Evolutionary conservation across 257 asterid genomes (phyloP), one percentile per base, ranked within the genome.

Genomic region (Misopates orontium): DNA sequence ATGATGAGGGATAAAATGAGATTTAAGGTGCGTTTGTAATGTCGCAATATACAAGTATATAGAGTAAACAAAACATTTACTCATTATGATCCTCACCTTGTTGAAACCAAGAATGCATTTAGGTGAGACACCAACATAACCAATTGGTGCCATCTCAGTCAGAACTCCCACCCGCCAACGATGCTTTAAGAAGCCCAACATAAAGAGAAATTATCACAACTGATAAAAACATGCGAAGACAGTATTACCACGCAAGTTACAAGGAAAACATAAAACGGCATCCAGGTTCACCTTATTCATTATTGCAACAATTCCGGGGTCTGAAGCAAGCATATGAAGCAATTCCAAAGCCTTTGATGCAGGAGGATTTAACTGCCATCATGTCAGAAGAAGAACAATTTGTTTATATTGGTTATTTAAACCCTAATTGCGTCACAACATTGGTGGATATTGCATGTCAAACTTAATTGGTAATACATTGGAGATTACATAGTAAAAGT

Each of bases 61-160:
- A 42, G 49, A 19, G 69, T 36, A 32, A 39, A 49, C 14, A 21
- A 40, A 54, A 39, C n/a, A 21, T 60, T 63, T 60, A 25, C 60
- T 18, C 49, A 62, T 52, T 28, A 57, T 19, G 39, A 70, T 52
- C 64, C 76, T 70, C 64, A 93, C 99, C 97, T 85, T 82, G 85
- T 93, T 93, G 66, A 85, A 64, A 75, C 99, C 99, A 76, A 93
- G 97, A 60, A 93, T 70, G 84, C 99, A 93, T 79, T 74, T 78
- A 21, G 99, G 97, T 69, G 82, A 73, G 56, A 87, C 82, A 50
- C 99, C 99, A 79, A 93, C 99, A 78, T 86, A 90, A 71, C 99
- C 99, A 67, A 82, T 77, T 21, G 99, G 99, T 56, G 97, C 96
- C 99, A 93, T 79, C 86, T 93, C 99, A 19, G 95, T 85, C 88